These are phyloP conservation scores for Gleditsia sinensis DNA, from an alignment of 306 rosid species.

Conservation along the genomic window DNA sequence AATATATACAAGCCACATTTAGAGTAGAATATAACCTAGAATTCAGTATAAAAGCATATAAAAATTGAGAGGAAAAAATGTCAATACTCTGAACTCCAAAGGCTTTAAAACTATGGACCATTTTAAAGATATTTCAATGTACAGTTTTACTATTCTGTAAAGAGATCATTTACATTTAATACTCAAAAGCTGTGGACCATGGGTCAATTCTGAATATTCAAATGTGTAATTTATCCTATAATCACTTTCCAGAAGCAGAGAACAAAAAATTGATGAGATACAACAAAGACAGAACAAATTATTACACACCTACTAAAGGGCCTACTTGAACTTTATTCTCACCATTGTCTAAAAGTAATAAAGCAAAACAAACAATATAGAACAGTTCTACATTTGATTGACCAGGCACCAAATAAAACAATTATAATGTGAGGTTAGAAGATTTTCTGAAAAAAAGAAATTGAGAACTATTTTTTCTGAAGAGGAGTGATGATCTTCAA, in stretches of 20 bases:
- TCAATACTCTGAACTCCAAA: not conserved
- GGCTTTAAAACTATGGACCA: not conserved
- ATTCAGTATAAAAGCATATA: not conserved
- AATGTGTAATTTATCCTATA: not conserved
- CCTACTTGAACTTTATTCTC: not conserved
- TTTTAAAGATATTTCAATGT: not conserved
- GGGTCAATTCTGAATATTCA: not conserved
- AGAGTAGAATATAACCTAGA: not conserved
- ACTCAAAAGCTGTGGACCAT: not conserved
- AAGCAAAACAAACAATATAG: not conserved
- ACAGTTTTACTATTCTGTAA: not conserved
- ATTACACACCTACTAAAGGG: not conserved
- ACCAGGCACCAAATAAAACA: slow-evolving; percentile 4
- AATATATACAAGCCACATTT: not conserved
- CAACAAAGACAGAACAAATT: not conserved
- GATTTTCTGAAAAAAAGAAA: not conserved
- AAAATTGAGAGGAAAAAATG: not conserved
- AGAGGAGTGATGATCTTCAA: not conserved
- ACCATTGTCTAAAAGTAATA: not conserved
- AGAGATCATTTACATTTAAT: not conserved
- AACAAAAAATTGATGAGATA: not conserved
- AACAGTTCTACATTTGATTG: slow-evolving; percentile 9
- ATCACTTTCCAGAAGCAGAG: not conserved
- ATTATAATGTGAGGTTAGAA: not conserved
- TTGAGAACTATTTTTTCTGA: not conserved